Base-by-base conservation (phyloP, 768 basidiomycete species). In the Serendipita sp. region DNA sequence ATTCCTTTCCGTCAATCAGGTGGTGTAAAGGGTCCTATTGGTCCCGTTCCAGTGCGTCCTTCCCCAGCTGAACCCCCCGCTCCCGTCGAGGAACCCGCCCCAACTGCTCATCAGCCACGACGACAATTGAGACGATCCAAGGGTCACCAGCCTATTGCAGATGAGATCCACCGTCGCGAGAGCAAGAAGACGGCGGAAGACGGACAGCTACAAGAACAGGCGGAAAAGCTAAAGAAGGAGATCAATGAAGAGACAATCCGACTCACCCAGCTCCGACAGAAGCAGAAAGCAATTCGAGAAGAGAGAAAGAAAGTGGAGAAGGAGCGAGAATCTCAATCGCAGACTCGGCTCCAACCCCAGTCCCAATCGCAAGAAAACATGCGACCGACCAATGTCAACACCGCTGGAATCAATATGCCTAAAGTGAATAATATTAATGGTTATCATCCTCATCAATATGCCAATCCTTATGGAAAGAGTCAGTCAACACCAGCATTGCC, bases 171-270 rank as follows among this genome's bases (percentile, higher is more conserved):
- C 10, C n/a, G 55, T n/a, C 55, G 55, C n/a, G 48, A 50, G 48
- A 50, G 48, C 16, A 16, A 50, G 29, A 50, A 50, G 48, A n/a
- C 55, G 13, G 31, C 11, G 8, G 48, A 6, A 8, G n/a, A 18
- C 6, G 16, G 6, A 8, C 16, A 18, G n/a, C 55, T 60, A n/a
- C 55, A 31, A n/a, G 34, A 60, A 27, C 23, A 60, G 34, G 16
- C 23, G 3, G 34, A 18, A 10, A 3, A 31, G 34, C 31, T 60
- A n/a, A 60, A 60, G 55, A 60, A 60, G 6, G 55, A 60, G 55
- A 60, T 60, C 55, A 36, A 60, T 60, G 23, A 60, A 60, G 55
- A 60, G n/a, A 60, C 55, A n/a, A 60, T 60, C 55, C n/a, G 55
- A 34, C 55, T 60, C 34, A 60, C 55, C 27, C 34, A 34, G 27